These are phyloP conservation scores for Panicum hallii DNA, from an alignment of 202 grass and related monocot species.

Conservation along the genomic window DNA sequence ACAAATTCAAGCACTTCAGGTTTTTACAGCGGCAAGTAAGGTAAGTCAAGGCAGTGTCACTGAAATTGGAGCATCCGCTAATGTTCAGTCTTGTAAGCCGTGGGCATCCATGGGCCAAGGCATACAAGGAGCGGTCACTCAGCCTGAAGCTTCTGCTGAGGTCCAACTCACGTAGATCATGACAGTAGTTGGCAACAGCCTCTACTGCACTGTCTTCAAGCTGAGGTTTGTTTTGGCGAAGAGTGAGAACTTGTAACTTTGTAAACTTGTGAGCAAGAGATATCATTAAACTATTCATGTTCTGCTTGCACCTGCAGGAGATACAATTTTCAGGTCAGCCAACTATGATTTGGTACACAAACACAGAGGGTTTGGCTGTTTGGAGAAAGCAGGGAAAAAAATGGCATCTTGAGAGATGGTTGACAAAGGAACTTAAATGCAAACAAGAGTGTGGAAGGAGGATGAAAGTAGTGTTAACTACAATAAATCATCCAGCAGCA, in stretches of 20 bases:
- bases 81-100: conserved; percentile 85
- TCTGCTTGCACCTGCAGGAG: conserved; percentile 76
- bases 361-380: neutral
- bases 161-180: conserved; percentile 83
- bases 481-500: neutral
- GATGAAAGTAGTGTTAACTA: neutral
- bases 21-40: conserved; percentile 72
- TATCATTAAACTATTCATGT: conserved; percentile 82
- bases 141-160: conserved; percentile 90
- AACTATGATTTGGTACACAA: neutral
- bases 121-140: conserved; percentile 78
- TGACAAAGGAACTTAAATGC: neutral
- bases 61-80: conserved; percentile 89
- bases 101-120: conserved; percentile 73
- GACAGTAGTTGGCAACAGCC: conserved; percentile 74
- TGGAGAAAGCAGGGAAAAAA: neutral
- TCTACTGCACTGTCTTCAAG: conserved; percentile 93
- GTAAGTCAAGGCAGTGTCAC: conserved; percentile 81
- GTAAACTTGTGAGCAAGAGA: conserved; percentile 80
- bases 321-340: conserved; percentile 21
- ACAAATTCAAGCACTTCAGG: conserved; percentile 83
- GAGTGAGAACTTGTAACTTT: conserved; percentile 76
- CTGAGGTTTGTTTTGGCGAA: conserved; percentile 82
- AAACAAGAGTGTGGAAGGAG: neutral
- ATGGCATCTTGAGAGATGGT: neutral